Evolutionary conservation across 192 early-diverging fungal species (phyloP), one percentile per base, ranked within the genome.

Genomic region (Gigaspora rosea): DNA sequence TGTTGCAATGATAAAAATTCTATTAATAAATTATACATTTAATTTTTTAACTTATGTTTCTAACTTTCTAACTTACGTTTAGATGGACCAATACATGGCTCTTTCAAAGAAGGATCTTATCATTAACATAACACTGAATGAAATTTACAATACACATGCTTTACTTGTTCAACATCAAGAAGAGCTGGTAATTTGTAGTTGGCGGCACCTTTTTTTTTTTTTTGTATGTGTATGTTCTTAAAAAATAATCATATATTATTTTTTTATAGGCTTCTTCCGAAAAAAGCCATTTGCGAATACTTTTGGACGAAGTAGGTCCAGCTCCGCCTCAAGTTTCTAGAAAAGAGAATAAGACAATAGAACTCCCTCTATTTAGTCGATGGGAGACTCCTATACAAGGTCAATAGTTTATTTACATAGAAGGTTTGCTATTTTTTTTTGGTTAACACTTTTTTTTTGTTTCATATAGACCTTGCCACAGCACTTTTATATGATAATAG

Each of bases 51-150:
- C 56, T 32, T 46, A 41, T 2, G 41, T 41, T 41, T 27, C 27
- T 27, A 27, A 27, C 41, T 41, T 41, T 41, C 7, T 41, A 41
- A 41, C 41, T 41, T 41, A 41, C 41, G 41, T 2, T 41, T 80
- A 85, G 87, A 98, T 98, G 96, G 96, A 98, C 83, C 96, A 98
- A 84, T 97, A 98, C 77, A 93, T 97, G 81, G 95, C 95, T 0
- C 78, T 98, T 66, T 97, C 95, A 4, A 97, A 96, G 79, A 95
- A 94, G 80, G 92, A 98, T 75, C 90, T 96, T 65, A 83, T 91
- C 70, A 84, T 98, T 12, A 90, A 93, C 81, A 97, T 98, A 64
- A 93, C 94, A 18, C 82, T 97, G 52, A 98, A 98, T 82, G 96
- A 98, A 89, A 92, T 98, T 75, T 95, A 94, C 83, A 95, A 94